Evolutionary conservation across 2,329 filamentous ascomycete genomes (phyloP).

Genomic region (Colletotrichum endophyticum): DNA sequence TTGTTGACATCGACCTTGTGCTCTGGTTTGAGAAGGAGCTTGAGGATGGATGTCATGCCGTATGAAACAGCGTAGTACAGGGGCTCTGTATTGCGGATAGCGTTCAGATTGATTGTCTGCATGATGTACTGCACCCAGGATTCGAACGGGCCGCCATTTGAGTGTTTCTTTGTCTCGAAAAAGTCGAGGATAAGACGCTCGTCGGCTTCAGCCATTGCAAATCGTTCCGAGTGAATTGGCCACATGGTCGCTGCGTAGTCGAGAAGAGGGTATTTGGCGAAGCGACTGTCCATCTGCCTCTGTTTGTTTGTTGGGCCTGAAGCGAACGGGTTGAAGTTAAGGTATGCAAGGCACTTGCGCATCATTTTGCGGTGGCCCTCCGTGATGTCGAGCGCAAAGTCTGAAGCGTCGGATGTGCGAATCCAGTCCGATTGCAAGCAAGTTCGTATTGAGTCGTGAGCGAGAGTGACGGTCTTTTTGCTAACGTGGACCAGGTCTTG

Average conservation of each 20-base stretch:
- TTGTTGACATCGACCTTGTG: conserved; percentile 22
- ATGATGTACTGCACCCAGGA: conserved; percentile 28
- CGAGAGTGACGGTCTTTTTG: conserved; percentile 22
- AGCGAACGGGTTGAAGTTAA: conserved; percentile 21
- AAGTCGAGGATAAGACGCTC: conserved; percentile 24
- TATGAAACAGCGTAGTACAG: conserved; percentile 30
- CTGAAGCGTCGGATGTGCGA: conserved; percentile 18
- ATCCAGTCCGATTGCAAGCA: conserved; percentile 25
- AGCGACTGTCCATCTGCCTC: not conserved
- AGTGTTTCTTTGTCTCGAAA: conserved; percentile 22
- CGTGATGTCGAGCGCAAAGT: conserved; percentile 22
- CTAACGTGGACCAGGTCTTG: conserved; percentile 21
- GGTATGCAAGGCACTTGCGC: conserved; percentile 27
- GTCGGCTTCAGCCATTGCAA: not conserved
- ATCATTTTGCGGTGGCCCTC: conserved; percentile 23
- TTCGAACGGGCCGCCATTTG: conserved; percentile 23
- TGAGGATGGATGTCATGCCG: conserved; percentile 26
- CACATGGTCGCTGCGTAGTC: conserved; percentile 23
- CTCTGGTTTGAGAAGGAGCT: conserved; percentile 22
- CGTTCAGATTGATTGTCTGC: not conserved
- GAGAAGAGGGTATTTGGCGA: conserved; percentile 17
- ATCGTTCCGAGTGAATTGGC: conserved; percentile 26
- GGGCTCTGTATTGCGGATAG: conserved; percentile 22
- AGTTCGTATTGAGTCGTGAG: conserved; percentile 27
- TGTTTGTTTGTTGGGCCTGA: conserved; percentile 12